Evolutionary conservation across 108 stramenopile genomes (phyloP).

Genomic region (Aurantiochytrium sp.): DNA sequence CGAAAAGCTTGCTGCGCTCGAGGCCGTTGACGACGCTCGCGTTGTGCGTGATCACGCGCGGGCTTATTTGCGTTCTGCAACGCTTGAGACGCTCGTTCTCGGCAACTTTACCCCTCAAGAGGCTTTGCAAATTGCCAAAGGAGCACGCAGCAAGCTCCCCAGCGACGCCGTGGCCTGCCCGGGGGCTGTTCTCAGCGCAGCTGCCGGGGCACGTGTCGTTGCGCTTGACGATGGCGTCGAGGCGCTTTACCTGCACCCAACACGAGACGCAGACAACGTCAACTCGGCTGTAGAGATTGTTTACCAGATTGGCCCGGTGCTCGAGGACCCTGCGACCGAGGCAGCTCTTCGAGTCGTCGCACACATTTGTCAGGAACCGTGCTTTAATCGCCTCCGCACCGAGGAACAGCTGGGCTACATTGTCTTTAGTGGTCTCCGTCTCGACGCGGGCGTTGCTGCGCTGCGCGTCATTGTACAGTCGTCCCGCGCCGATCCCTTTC

Average conservation of each 20-base stretch:
- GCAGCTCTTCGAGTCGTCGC: slow-evolving; percentile 24
- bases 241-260: not conserved
- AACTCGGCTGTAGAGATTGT: slow-evolving; percentile 33
- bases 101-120: not conserved
- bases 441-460: not conserved
- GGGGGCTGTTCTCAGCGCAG: not conserved
- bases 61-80: not conserved
- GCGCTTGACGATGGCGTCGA: not conserved
- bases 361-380: slow-evolving; percentile 35
- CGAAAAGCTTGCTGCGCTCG: not conserved
- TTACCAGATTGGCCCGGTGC: slow-evolving; percentile 17
- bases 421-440: slow-evolving; percentile 5
- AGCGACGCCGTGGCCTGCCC: not conserved
- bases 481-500: not conserved
- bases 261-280: slow-evolving; percentile 14
- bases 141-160: not conserved
- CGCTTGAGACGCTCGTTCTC: not conserved
- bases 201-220: not conserved
- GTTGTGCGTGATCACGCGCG: not conserved
- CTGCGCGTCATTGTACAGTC: slow-evolving; percentile 26
- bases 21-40: not conserved
- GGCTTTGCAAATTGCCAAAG: not conserved
- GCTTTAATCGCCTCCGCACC: slow-evolving; percentile 52
- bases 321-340: not conserved
- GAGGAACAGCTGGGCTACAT: slow-evolving; percentile 56